A percentile compares a stretch with the other conserved stretches of the same genome.
Conservation (phyloP, 2,329 filamentous ascomycete genomes). For the Didymella arachidicola region DNA sequence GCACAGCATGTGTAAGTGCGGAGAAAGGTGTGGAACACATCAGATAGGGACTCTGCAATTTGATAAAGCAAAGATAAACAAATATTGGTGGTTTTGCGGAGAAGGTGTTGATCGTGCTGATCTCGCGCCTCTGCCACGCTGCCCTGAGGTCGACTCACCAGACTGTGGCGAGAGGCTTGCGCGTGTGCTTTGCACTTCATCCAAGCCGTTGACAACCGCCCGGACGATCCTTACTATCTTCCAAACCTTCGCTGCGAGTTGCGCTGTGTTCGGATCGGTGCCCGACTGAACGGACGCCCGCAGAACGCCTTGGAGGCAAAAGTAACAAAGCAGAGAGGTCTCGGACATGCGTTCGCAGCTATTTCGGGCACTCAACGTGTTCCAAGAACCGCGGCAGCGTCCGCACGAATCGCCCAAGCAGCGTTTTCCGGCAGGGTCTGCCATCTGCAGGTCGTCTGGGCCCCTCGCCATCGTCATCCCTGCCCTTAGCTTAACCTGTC, state of each 20-base stretch:
- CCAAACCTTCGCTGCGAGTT: slow-evolving; percentile 16
- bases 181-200: slow-evolving; percentile 29
- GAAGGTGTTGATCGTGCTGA: slow-evolving; percentile 28
- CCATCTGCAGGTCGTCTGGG: slow-evolving; percentile 27
- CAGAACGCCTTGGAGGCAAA: slow-evolving; percentile 19
- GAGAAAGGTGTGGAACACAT: slow-evolving; percentile 14
- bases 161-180: slow-evolving; percentile 37
- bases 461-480: slow-evolving; percentile 30
- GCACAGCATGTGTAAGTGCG: slow-evolving; percentile 4
- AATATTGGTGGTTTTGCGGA: slow-evolving; percentile 20
- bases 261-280: slow-evolving; percentile 14
- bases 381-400: slow-evolving; percentile 12
- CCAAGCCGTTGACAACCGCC: slow-evolving; percentile 12
- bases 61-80: slow-evolving; percentile 11
- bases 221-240: slow-evolving; percentile 8
- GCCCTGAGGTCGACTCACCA: slow-evolving; percentile 20
- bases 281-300: slow-evolving; percentile 16
- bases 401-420: slow-evolving; percentile 22
- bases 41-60: slow-evolving; percentile 4
- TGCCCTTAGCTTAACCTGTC: slow-evolving; percentile 31
- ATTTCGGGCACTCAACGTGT: slow-evolving; percentile 21
- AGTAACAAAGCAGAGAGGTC: slow-evolving; percentile 10
- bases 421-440: slow-evolving; percentile 20
- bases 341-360: slow-evolving; percentile 20
- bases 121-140: slow-evolving; percentile 16